A percentile compares a stretch with the other conserved stretches of the same genome.
Conservation (phyloP, 768 basidiomycete genomes). For the Bullera alba region DNA sequence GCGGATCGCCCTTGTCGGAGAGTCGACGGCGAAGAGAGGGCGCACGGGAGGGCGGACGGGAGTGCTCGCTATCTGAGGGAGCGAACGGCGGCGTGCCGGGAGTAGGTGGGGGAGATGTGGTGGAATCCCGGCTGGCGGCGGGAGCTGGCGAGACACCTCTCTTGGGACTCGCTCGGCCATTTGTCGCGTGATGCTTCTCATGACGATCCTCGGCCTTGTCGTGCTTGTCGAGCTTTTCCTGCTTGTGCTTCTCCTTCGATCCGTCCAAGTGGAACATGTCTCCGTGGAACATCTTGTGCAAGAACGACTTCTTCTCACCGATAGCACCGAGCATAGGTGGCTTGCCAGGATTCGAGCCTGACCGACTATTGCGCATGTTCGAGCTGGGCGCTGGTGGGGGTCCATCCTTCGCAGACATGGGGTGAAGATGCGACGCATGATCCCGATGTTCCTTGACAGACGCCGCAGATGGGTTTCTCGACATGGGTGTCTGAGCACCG, state of each 20-base stretch:
- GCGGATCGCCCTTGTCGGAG: constrained; percentile 24
- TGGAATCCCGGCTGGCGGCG: constrained; percentile 21
- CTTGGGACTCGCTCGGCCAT: constrained; percentile 10
- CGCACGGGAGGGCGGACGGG: constrained; percentile 28
- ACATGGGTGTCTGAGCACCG: background rate
- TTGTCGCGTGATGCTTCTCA: constrained; percentile 6
- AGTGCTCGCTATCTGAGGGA: constrained; percentile 27
- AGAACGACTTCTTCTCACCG: constrained; percentile 42
- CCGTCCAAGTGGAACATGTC: too few relatives aligned
- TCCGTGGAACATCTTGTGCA: constrained; percentile 44
- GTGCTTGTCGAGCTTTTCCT: constrained; percentile 16
- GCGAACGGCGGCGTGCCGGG: constrained; percentile 32
- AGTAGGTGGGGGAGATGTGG: constrained; percentile 39
- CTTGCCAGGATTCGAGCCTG: constrained; percentile 14
- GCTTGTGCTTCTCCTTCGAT: constrained; percentile 14
- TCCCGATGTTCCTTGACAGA: background rate
- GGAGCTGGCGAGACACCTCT: constrained; percentile 11
- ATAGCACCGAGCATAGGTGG: constrained; percentile 33
- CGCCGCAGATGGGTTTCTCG: constrained; percentile 3
- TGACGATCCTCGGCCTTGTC: constrained; percentile 13
- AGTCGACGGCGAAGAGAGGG: constrained; percentile 20
- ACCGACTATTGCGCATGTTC: constrained; percentile 1
- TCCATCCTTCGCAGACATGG: constrained; percentile 10
- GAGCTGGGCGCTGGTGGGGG: background rate
- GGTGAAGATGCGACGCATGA: constrained; percentile 1